A percentile compares a stretch with the other conserved stretches of the same genome.
phyloP scores from a whole-genome alignment of 257 asterid genomes.

The Solanum appendiculatum region DNA sequence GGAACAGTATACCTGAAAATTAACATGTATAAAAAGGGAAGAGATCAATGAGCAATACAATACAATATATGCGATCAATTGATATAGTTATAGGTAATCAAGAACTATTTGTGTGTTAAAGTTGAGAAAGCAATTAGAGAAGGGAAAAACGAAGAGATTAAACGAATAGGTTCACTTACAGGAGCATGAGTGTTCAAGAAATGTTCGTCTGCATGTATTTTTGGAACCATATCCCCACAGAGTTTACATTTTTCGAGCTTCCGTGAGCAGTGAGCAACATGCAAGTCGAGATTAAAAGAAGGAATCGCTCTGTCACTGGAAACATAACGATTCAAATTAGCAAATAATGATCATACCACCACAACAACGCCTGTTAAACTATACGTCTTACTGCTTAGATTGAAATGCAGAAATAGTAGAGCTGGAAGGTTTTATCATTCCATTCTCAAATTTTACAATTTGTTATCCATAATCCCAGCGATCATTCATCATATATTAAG shows the following conservation, averaged over 20 bases:
- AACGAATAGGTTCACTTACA: slow-evolving; percentile 26
- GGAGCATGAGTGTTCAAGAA: slow-evolving; percentile 90
- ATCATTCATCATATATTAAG: not conserved
- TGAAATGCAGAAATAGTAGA: too few relatives aligned
- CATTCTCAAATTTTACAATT: not conserved
- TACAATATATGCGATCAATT: not conserved
- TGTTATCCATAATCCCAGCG: not conserved
- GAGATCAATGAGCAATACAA: not conserved
- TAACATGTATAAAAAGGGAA: slow-evolving; percentile 3
- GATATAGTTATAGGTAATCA: not conserved
- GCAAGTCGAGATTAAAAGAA: slow-evolving; percentile 75
- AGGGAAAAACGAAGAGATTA: not conserved
- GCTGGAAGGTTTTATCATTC: too few relatives aligned
- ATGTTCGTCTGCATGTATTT: slow-evolving; percentile 67
- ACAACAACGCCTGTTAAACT: too few relatives aligned
- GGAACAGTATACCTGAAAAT: slow-evolving; percentile 83
- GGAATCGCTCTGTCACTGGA: slow-evolving; percentile 85
- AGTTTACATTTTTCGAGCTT: slow-evolving; percentile 91
- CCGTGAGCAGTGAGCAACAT: slow-evolving; percentile 83
- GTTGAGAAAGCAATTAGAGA: not conserved
- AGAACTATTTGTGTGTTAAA: not conserved
- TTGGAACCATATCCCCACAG: slow-evolving; percentile 94
- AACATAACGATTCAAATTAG: slow-evolving; percentile 5
- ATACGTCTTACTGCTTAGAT: too few relatives aligned
- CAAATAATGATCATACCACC: not conserved